phyloP scores from a whole-genome alignment of 2,329 filamentous ascomycete species.

The Aspergillus luchuensis region DNA sequence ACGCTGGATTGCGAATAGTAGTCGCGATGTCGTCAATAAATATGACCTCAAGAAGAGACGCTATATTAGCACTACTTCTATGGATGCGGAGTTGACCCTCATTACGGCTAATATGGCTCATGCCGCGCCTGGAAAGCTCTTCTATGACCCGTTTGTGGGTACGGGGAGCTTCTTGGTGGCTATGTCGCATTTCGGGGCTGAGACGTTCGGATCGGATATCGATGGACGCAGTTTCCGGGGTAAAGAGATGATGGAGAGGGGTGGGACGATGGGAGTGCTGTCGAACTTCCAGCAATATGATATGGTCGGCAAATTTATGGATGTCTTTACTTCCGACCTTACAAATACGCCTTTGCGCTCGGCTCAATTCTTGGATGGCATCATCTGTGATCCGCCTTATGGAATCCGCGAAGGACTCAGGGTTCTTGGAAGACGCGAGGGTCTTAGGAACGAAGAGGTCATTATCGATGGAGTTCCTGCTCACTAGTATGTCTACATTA shows the following conservation, averaged over 20 bases:
- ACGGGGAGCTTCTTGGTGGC: slow-evolving; percentile 92
- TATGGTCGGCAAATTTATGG: slow-evolving; percentile 66
- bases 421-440: slow-evolving; percentile 76
- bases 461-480: slow-evolving; percentile 69
- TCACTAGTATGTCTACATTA: slow-evolving; percentile 59
- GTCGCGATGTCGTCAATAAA: slow-evolving; percentile 66
- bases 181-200: slow-evolving; percentile 84
- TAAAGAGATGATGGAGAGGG: slow-evolving; percentile 51
- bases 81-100: slow-evolving; percentile 92
- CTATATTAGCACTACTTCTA: slow-evolving; percentile 95
- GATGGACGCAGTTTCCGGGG: slow-evolving; percentile 88
- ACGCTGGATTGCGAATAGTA: slow-evolving; percentile 67
- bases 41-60: slow-evolving; percentile 90
- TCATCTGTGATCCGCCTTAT: slow-evolving; percentile 94
- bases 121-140: slow-evolving; percentile 77
- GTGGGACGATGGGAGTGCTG: slow-evolving; percentile 47
- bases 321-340: slow-evolving; percentile 80
- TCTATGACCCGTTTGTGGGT: slow-evolving; percentile 94
- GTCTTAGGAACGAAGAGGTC: slow-evolving; percentile 54
- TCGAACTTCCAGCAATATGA: slow-evolving; percentile 87
- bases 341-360: slow-evolving; percentile 77
- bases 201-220: slow-evolving; percentile 86
- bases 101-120: slow-evolving; percentile 89
- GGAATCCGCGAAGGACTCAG: slow-evolving; percentile 89
- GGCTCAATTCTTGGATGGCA: slow-evolving; percentile 74